Evolutionary conservation across 805 yeast species (phyloP).

Genomic region (Peterozyma toletana): DNA sequence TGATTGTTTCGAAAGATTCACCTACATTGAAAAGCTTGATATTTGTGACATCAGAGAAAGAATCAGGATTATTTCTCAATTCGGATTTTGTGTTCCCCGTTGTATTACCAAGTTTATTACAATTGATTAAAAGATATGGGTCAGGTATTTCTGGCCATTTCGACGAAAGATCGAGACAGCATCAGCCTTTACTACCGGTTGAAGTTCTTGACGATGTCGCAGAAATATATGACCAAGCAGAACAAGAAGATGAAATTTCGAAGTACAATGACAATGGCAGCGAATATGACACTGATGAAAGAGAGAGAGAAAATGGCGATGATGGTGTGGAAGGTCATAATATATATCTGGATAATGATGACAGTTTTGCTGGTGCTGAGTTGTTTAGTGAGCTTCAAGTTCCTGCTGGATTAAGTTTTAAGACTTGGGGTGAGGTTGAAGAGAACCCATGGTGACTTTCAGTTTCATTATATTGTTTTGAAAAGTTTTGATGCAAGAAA

Average conservation of each 20-base stretch:
- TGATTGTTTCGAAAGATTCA: conserved; percentile 13
- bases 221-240: conserved; percentile 45
- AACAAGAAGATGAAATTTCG: conserved; percentile 13
- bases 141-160: conserved; percentile 54
- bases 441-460: conserved; percentile 54
- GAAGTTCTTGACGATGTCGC: conserved; percentile 67
- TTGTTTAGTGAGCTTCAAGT: conserved; percentile 38
- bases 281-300: conserved; percentile 8
- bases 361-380: conserved; percentile 31
- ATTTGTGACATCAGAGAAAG: conserved; percentile 13
- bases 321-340: conserved; percentile 1
- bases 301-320: neutral
- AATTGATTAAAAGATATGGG: conserved; percentile 70
- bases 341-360: conserved; percentile 1
- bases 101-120: conserved; percentile 65
- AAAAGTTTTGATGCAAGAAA: no score
- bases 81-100: conserved; percentile 47
- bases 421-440: conserved; percentile 49
- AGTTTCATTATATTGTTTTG: neutral
- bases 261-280: conserved; percentile 9
- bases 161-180: conserved; percentile 42
- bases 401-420: conserved; percentile 45
- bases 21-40: conserved; percentile 9
- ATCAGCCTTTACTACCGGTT: conserved; percentile 68
- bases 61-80: conserved; percentile 36